phyloP scores from a whole-genome alignment of 495 filamentous ascomycete species.

The Elasticomyces elasticus region DNA sequence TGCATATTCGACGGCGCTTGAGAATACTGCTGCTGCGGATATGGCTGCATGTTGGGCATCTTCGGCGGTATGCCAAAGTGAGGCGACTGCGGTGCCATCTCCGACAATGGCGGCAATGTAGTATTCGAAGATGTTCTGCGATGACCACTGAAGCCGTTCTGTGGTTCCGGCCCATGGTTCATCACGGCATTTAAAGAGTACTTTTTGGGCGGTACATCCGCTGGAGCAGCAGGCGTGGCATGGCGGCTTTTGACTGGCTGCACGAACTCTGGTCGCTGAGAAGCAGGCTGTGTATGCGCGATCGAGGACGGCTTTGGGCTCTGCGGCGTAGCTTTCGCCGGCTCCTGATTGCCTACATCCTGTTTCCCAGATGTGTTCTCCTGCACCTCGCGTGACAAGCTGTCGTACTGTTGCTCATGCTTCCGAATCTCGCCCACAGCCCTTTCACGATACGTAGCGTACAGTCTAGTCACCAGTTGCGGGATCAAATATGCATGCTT shows the following conservation, averaged over 20 bases:
- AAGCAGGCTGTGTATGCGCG: constrained; percentile 5
- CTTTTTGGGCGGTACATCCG: constrained; percentile 1
- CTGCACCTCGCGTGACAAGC: constrained; percentile 55
- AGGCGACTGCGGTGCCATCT: constrained; percentile 19
- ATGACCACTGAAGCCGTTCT: constrained; percentile 2
- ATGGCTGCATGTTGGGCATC: constrained; percentile 8
- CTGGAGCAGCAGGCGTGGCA: neutral
- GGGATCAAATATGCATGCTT: constrained; percentile 58
- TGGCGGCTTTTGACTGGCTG: neutral
- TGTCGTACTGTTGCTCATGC: constrained; percentile 58
- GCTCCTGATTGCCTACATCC: constrained; percentile 30
- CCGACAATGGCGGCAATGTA: constrained; percentile 13
- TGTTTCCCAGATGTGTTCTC: constrained; percentile 53
- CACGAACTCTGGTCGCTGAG: neutral
- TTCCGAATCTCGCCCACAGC: constrained; percentile 59
- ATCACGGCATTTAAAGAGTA: constrained; percentile 22
- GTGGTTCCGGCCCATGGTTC: constrained; percentile 21
- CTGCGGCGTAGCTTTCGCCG: constrained; percentile 12
- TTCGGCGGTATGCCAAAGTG: constrained; percentile 18
- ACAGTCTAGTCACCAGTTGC: constrained; percentile 58
- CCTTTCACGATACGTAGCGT: constrained; percentile 59
- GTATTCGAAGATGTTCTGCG: constrained; percentile 20
- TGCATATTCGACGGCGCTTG: constrained; percentile 11
- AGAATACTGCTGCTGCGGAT: constrained; percentile 7
- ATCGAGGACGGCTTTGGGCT: constrained; percentile 17